Conservation (phyloP, 2,329 filamentous ascomycete genomes). For the Colletotrichum australisinense region DNA sequence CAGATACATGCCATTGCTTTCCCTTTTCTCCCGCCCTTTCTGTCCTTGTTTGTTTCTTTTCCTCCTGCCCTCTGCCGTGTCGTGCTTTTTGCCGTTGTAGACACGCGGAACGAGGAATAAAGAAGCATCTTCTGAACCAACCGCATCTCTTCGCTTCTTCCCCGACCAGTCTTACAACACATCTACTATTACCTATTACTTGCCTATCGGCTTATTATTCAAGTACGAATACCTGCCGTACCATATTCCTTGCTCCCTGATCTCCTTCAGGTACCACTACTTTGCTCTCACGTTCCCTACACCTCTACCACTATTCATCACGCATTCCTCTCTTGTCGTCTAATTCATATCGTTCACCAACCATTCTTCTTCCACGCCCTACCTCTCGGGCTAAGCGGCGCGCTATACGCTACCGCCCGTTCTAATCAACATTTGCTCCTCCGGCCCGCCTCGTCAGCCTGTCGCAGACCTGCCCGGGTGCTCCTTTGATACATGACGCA, state of each 20-base stretch:
- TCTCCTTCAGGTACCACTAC: constrained; percentile 10
- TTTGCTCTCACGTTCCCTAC: constrained; percentile 22
- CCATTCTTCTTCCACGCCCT: not conserved
- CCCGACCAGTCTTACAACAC: not conserved
- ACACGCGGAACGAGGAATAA: not conserved
- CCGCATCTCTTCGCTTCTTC: constrained; percentile 13
- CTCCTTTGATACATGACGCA: constrained; percentile 38
- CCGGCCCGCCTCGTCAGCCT: constrained; percentile 30
- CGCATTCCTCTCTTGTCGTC: constrained; percentile 20
- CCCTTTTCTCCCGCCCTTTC: constrained; percentile 27
- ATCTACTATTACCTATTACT: too few relatives aligned
- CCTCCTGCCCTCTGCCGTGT: not conserved
- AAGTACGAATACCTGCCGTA: not conserved
- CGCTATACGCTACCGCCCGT: constrained; percentile 28
- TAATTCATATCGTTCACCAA: constrained; percentile 18
- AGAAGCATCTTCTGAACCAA: constrained; percentile 3
- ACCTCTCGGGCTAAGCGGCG: constrained; percentile 21
- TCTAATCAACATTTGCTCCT: constrained; percentile 27
- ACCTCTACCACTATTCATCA: not conserved
- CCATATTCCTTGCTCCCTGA: not conserved
- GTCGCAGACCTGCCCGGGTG: constrained; percentile 35
- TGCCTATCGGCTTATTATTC: not conserved
- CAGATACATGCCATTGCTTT: constrained; percentile 32
- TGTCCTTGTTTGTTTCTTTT: constrained; percentile 11
- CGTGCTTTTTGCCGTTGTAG: constrained; percentile 12